Base-by-base conservation (phyloP, 345 rosid species). In the Eucalyptus dawsonii region DNA sequence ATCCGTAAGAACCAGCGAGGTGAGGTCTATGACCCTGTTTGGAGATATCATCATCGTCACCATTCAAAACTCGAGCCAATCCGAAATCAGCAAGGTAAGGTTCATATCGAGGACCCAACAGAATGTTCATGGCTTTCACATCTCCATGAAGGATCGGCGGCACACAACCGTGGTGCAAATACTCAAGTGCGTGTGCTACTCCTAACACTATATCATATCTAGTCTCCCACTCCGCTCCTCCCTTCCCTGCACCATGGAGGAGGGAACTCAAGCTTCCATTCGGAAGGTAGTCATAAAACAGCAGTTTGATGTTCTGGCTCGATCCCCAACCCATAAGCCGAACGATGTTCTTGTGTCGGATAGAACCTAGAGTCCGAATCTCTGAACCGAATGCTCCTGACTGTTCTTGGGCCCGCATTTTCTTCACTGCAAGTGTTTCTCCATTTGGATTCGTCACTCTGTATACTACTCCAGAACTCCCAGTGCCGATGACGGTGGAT, bases 121-220 rank as follows among this genome's bases (percentile, higher is more conserved):
- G 92, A 21, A 98, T 97, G 92, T 98, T 98, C 99, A 98, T 97
- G 54, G 98, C 95, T 88, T 98, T 97, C n/a, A 98, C 98, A 88
- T 98, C 99, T 53, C 99, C 99, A 87, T 98, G 99, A 80, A 95
- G 88, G 81, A 98, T 98, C 7, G 99, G 90, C 58, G 98, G 99
- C 45, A 94, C 92, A 88, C 99, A 97, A 87, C 95, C 98, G 62
- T 97, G 98, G 90, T 97, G 99, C 90, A 97, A 93, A 91, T 98
- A 98, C 76, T 98, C 95, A 58, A 98, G 96, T 0, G 99, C 99
- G 88, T 97, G 97, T 14, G 96, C 99, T 27, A 97, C 96, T 3
- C 99, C 98, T 25, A 96, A 67, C 83, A 94, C 88, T 88, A 95
- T 93, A 34, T 96, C 97, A 89, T 93, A 95, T 89, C 99, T 93